Base-by-base conservation (phyloP, 768 basidiomycete genomes). In the Lactarius deliciosus region DNA sequence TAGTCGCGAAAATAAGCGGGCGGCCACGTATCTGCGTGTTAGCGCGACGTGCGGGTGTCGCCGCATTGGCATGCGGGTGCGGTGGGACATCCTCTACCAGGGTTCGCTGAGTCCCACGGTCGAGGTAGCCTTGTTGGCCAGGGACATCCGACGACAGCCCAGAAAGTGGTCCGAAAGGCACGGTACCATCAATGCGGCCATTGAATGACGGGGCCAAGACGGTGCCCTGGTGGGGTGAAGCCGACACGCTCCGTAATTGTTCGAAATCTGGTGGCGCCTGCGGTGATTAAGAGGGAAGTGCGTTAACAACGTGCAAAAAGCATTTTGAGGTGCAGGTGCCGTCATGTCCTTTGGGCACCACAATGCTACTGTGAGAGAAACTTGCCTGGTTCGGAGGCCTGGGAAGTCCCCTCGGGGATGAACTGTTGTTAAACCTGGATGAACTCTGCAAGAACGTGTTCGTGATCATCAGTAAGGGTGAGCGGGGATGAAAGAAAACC, bases 311-410 rank as follows among this genome's bases (percentile, higher is more conserved):
- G 62, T 40, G 63, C 20, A 47, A 13, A 30, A 30, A 11, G 58
- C 63, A 20, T 64, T 68, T 63, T 43, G 36, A 56, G 50, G 41
- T 45, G 40, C 41, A 47, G 36, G 30, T 64, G 58, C 53, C 58
- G 53, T 60, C n/a, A 60, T 60, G n/a, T 50, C 10, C 43, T 18
- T 45, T 28, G 18, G 41, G 43, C 34, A 56, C n/a, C 28, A 60
- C 10, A 50, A 28, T 18, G 36, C 30, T 25, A 41, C 32, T 45
- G 65, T 63, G 61, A 58, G 66, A 68, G 32, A 60, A 45, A 68
- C 66, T 60, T 60, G 55, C 66, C 58, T 63, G 66, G 58, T 68
- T 60, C 34, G 58, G 36, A 20, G 57, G 34, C 16, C 34, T 47
- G 32, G 53, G 7, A 63, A 28, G 28, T 40, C 40, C 66, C 53